phyloP scores from a whole-genome alignment of 2,329 filamentous ascomycete genomes.

The Aplosporella prunicola region DNA sequence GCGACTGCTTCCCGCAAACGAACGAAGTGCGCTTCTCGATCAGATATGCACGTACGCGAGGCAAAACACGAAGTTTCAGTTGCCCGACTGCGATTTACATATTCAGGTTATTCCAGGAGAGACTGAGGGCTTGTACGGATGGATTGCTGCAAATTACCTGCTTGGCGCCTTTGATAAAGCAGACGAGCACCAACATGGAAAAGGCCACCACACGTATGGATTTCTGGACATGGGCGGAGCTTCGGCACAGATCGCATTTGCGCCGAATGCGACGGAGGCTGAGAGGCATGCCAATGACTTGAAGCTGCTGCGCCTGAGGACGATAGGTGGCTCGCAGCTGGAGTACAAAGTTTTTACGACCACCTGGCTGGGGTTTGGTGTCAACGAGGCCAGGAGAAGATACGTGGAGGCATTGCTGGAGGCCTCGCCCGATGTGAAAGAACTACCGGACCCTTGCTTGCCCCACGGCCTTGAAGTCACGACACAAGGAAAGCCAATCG shows the following conservation, averaged over 20 bases:
- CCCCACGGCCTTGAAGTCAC: conserved; percentile 67
- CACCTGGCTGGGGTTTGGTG: conserved; percentile 96
- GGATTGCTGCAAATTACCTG: conserved; percentile 94
- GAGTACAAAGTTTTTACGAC: conserved; percentile 92
- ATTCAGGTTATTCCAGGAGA: conserved; percentile 93
- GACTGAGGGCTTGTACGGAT: conserved; percentile 92
- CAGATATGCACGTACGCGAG: conserved; percentile 78
- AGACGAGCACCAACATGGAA: conserved; percentile 66
- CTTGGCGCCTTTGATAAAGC: conserved; percentile 81
- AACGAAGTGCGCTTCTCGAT: conserved; percentile 63
- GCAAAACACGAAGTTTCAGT: conserved; percentile 64
- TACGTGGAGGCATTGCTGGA: conserved; percentile 73
- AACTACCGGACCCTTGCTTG: conserved; percentile 85
- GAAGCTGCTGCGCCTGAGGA: conserved; percentile 76
- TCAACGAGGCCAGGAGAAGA: conserved; percentile 77
- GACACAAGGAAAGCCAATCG: conserved; percentile 54
- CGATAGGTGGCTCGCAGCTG: conserved; percentile 62
- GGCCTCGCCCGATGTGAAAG: conserved; percentile 50
- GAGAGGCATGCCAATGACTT: conserved; percentile 83
- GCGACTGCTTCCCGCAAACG: conserved; percentile 65
- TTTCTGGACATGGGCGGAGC: conserved; percentile 98
- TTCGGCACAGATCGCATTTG: conserved; percentile 95
- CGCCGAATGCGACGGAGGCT: conserved; percentile 84
- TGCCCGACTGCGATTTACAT: conserved; percentile 83
- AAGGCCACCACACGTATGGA: conserved; percentile 87